Base-by-base conservation (phyloP, 208 protist genomes). In the Borovskyia barvae region DNA sequence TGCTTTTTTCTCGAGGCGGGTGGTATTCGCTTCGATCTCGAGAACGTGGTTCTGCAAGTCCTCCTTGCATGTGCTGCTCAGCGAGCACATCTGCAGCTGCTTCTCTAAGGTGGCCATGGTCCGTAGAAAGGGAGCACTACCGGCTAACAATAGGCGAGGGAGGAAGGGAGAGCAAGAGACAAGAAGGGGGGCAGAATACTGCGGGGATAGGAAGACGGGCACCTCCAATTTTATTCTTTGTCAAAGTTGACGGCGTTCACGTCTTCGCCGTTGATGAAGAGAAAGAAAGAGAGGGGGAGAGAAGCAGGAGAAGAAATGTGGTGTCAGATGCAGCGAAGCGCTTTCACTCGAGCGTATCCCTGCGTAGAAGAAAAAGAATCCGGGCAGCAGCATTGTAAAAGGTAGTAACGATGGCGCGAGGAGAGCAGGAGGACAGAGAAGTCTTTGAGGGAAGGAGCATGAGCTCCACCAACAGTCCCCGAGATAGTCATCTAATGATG, bases 41-140 rank as follows among this genome's bases (percentile, higher is more conserved):
- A 70, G 63, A 17, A 80, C 66, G 37, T 85, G 71, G 37, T 81
- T 88, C 20, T 82, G 69, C 26, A 94, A 60, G 57, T 94, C 87
- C 5, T 68, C 47, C 46, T 81, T 80, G 75, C 87, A 94, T 32
- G 73, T 53, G 35, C 73, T 71, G 30, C 71, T 81, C 26, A 94
- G 70, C 26, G 75, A 74, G 30, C 84, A 82, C 24, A 58, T 71
- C 19, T 80, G 75, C 54, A 94, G 43, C 52, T 82, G 75, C 5
- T 82, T 41, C 35, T 84, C 61, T 12, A 94, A 76, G 5, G 76
- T 90, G 14, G 77, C 15, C 87, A 94, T 90, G n/a, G n/a, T n/a
- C n/a, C n/a, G n/a, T n/a, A n/a, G 24, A 7, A 43, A 57, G 33
- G n/a, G 29, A 57, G 43, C 6, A 25, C 39, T 30, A 24, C 28